Evolutionary conservation across 805 yeast genomes (phyloP), one percentile per base, ranked within the genome.

Genomic region (Ogataea ganodermae): DNA sequence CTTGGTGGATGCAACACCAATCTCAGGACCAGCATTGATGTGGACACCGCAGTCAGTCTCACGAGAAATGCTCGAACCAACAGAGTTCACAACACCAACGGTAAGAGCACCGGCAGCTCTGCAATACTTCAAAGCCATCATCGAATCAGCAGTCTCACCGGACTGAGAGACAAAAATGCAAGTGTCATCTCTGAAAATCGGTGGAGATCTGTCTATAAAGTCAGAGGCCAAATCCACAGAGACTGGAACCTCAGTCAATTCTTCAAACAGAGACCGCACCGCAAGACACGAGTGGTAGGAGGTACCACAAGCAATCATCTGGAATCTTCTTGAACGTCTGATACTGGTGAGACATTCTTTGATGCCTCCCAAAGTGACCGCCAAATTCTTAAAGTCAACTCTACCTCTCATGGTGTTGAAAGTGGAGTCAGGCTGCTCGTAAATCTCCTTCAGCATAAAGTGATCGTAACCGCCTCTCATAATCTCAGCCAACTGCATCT

Each of bases 371-470:
- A 94, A 77, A 56, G 80, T 86, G 57, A 94, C 86, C 35, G 72
- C 74, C 59, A 78, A 76, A 66, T 84, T 83, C 37, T 83, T 90
- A 64, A 94, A 94, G 70, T 94, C 98, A 52, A 94, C 78, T 76
- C 99, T 89, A 65, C 99, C 99, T 77, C 99, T 86, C 99, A 94
- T 94, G 43, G 99, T 94, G 75, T 94, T 94, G 68, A 91, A 86
- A 43, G 97, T 86, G 3, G 98, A 91, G 65, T 94, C 99, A 31
- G 99, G 99, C 74, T 94, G 99, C 72, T 94, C 99, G 65, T 86
- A 89, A 59, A 94, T 94, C 74, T 94, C 99, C 78, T 94, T 94
- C 73, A 90, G 95, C 99, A 94, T 94, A 71, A 92, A 94, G 73
- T 94, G 99, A 59, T 81, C 83, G 74, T 86, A 92, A 53, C 88